Evolutionary conservation across 129 eudicot species (phyloP), one percentile per base, ranked within the genome.

Genomic region (Mikania micrantha): DNA sequence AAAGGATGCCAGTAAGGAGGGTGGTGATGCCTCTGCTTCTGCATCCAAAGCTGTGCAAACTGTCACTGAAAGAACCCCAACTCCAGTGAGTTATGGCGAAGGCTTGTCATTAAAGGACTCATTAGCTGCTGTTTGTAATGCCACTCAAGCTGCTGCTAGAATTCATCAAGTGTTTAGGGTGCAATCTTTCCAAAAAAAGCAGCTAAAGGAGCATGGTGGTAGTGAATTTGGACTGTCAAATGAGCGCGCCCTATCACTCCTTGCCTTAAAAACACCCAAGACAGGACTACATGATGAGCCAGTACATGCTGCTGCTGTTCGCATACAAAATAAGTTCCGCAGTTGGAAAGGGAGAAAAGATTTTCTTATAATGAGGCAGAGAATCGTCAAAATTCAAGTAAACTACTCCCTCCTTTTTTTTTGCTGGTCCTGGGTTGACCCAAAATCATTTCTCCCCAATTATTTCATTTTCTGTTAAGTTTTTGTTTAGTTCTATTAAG

Each of bases 141-240:
- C 99, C 38, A 86, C 97, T 42, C 95, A 85, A 79, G 99, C 99
- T 62, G 97, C 95, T 42, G 95, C 91, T 58, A 86, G 99, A 41
- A 94, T 94, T 67, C 88, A 89, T 71, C 93, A 94, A 74, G 96
- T 94, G 34, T 94, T 71, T 69, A 83, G 99, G 77, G 85, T 87
- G 54, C 95, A 89, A 78, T 94, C 99, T 3, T 90, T 94, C 60
- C 96, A 90, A 21, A 85, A 95, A 67, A 94, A 87, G 83, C 93
- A 87, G 81, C 53, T 81, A 6, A 81, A 82, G 40, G 89, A 88
- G 80, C 84, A 82, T 42, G 84, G 87, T 49, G 82, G 76, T 41
- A 71, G 76, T 71, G 85, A 84, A 60, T 82, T 81, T 67, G 89
- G 87, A 34, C 47, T 89, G 54, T 79, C 87, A 1, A 93, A 94